Evolutionary conservation across 208 protist species (phyloP).

Genomic region (Leishmania braziliensis): DNA sequence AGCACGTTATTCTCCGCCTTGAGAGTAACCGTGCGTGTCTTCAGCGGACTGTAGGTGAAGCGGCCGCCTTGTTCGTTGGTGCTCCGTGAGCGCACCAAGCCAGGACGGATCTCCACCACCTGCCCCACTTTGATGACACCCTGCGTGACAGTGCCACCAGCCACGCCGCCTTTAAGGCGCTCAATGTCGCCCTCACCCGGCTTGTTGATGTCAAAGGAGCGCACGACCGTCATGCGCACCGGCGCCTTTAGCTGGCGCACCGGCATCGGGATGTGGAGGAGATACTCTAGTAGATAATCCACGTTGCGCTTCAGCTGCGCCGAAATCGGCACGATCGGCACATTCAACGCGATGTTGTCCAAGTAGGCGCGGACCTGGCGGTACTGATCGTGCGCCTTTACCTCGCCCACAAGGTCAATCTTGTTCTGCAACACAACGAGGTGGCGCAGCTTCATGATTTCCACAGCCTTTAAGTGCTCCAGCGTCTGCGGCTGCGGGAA

Average conservation of each 20-base stretch:
- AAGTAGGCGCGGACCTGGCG: slow-evolving; percentile 93
- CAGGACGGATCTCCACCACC: slow-evolving; percentile 99
- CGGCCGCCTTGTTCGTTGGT: slow-evolving; percentile 78
- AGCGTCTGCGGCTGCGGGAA: slow-evolving; percentile 97
- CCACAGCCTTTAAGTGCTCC: slow-evolving; percentile 97
- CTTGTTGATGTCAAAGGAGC: slow-evolving; percentile 99
- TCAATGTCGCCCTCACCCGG: slow-evolving; percentile 96
- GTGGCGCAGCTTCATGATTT: slow-evolving; percentile 99
- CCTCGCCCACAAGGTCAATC: slow-evolving; percentile 99
- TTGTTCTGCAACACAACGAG: slow-evolving; percentile 99
- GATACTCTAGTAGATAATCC: slow-evolving; percentile 98
- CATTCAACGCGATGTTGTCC: slow-evolving; percentile 90
- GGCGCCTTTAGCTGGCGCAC: slow-evolving; percentile 93
- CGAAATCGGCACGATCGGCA: slow-evolving; percentile 99
- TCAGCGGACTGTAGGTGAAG: slow-evolving; percentile 96
- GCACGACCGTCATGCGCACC: slow-evolving; percentile 98
- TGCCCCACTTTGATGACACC: slow-evolving; percentile 98
- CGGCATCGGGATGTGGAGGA: slow-evolving; percentile 98
- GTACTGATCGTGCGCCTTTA: slow-evolving; percentile 95
- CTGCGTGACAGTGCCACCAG: slow-evolving; percentile 98
- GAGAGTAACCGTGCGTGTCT: slow-evolving; percentile 94
- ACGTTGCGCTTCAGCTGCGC: slow-evolving; percentile 99
- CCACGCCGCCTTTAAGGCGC: slow-evolving; percentile 97
- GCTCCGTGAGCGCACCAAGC: slow-evolving; percentile 82
- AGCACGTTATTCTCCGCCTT: slow-evolving; percentile 98